Evolutionary conservation across 2,329 filamentous ascomycete species (phyloP).

Genomic region (Arthroderma sp.): DNA sequence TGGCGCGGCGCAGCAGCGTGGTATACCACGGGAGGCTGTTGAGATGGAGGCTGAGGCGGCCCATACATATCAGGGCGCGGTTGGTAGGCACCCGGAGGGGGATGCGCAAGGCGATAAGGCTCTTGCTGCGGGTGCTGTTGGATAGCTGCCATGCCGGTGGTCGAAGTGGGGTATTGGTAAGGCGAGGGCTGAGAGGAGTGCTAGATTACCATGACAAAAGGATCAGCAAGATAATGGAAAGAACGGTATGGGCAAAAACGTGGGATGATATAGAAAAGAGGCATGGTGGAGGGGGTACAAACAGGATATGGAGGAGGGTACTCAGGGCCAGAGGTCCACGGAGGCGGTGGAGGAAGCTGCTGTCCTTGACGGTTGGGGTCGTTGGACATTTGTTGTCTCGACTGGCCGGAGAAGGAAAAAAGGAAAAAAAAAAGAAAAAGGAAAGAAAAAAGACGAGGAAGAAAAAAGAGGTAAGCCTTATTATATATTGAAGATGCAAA

Average conservation of each 20-base stretch:
- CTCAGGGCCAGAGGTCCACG: slow-evolving; percentile 27
- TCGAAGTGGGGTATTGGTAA: slow-evolving; percentile 23
- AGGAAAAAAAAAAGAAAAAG: slow-evolving; percentile 1
- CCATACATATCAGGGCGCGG: slow-evolving; percentile 30
- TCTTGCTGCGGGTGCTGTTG: slow-evolving; percentile 29
- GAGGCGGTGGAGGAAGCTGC: slow-evolving; percentile 27
- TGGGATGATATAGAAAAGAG: neutral
- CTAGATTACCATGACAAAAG: slow-evolving; percentile 17
- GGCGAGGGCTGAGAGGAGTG: slow-evolving; percentile 8
- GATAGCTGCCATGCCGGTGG: slow-evolving; percentile 30
- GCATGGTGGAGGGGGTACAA: slow-evolving; percentile 6
- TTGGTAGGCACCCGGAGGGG: slow-evolving; percentile 27
- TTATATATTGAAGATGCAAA: slow-evolving; percentile 5
- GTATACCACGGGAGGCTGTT: slow-evolving; percentile 27
- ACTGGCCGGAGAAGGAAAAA: slow-evolving; percentile 1
- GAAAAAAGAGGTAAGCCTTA: slow-evolving; percentile 1
- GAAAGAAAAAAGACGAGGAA: neutral
- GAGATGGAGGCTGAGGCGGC: slow-evolving; percentile 22
- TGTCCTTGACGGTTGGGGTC: slow-evolving; percentile 34
- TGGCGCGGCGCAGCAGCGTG: slow-evolving; percentile 36
- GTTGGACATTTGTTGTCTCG: slow-evolving; percentile 26
- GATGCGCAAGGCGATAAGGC: slow-evolving; percentile 31
- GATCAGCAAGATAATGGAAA: slow-evolving; percentile 7
- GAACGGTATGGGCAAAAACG: slow-evolving; percentile 1
- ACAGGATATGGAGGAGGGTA: slow-evolving; percentile 24